These are phyloP conservation scores for Suillus ampliporus DNA, from an alignment of 768 basidiomycete genomes.

Conservation along the genomic window DNA sequence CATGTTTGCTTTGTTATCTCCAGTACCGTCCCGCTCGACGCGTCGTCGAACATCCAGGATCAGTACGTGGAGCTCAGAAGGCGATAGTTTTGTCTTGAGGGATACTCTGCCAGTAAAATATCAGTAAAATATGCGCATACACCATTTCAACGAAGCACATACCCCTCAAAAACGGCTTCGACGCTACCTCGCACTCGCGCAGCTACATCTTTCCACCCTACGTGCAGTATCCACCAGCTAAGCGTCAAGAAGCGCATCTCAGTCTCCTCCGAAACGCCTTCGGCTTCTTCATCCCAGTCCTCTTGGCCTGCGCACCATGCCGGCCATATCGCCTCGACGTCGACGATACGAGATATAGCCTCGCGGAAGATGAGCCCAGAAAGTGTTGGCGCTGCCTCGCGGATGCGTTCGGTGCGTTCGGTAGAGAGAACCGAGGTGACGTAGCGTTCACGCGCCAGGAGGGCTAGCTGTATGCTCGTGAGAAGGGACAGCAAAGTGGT, in stretches of 20 bases:
- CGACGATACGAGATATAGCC: constrained; percentile 29
- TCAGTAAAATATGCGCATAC: constrained; percentile 9
- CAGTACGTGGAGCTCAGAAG: constrained; percentile 69
- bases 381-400: constrained; percentile 41
- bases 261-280: constrained; percentile 62
- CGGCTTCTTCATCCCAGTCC: constrained; percentile 36
- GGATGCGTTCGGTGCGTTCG: constrained; percentile 63
- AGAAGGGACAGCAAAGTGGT: constrained; percentile 86
- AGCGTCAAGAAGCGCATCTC: constrained; percentile 85
- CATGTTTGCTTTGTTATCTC: constrained; percentile 5
- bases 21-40: constrained; percentile 72
- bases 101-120: constrained; percentile 64
- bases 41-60: constrained; percentile 75
- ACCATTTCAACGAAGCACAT: constrained; percentile 33
- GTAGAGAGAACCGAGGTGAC: constrained; percentile 67
- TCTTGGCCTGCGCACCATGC: constrained; percentile 29
- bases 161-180: constrained; percentile 87
- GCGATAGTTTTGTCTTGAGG: constrained; percentile 75
- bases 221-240: constrained; percentile 92
- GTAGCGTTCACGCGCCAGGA: constrained; percentile 85
- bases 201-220: constrained; percentile 88
- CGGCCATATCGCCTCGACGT: constrained; percentile 31
- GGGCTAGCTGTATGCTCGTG: constrained; percentile 83
- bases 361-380: constrained; percentile 31
- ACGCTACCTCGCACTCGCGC: constrained; percentile 76